Evolutionary conservation across 2,329 filamentous ascomycete species (phyloP).

Genomic region (Paraconiothyrium sp.): DNA sequence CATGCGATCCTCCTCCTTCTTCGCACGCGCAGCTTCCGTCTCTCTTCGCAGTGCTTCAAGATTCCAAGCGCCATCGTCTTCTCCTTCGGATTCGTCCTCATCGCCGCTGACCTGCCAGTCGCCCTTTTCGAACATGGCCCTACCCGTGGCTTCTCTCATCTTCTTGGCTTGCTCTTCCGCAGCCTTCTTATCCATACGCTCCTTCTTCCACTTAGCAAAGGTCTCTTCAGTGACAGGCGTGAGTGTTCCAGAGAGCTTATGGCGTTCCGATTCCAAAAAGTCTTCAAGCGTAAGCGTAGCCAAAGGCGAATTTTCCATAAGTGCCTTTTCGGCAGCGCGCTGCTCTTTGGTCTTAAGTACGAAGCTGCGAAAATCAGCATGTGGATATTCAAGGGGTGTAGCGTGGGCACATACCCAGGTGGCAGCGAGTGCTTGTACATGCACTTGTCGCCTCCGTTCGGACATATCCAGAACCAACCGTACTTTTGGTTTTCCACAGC

Average conservation of each 20-base stretch:
- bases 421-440: slow-evolving; percentile 98
- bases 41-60: slow-evolving; percentile 83
- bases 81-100: slow-evolving; percentile 61
- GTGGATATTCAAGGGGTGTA: neutral
- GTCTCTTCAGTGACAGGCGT: slow-evolving; percentile 93
- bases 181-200: slow-evolving; percentile 92
- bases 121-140: slow-evolving; percentile 95
- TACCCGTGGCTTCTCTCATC: slow-evolving; percentile 94
- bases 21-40: slow-evolving; percentile 78
- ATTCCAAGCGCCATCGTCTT: slow-evolving; percentile 74
- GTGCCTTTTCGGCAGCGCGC: slow-evolving; percentile 90
- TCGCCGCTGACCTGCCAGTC: slow-evolving; percentile 75
- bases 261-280: slow-evolving; percentile 93
- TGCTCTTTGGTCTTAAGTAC: slow-evolving; percentile 98
- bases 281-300: slow-evolving; percentile 96
- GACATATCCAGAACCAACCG: slow-evolving; percentile 99
- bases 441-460: slow-evolving; percentile 96
- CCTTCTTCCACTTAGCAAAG: slow-evolving; percentile 97
- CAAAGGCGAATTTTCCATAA: slow-evolving; percentile 94
- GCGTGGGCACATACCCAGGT: slow-evolving; percentile 75
- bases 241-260: slow-evolving; percentile 89
- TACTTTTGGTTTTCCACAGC: slow-evolving; percentile 99
- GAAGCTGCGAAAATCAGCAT: slow-evolving; percentile 68
- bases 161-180: slow-evolving; percentile 90
- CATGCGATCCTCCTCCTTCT: slow-evolving; percentile 80